These are phyloP conservation scores for Raphanus sativus DNA, from an alignment of 345 rosid genomes.

Conservation along the genomic window DNA sequence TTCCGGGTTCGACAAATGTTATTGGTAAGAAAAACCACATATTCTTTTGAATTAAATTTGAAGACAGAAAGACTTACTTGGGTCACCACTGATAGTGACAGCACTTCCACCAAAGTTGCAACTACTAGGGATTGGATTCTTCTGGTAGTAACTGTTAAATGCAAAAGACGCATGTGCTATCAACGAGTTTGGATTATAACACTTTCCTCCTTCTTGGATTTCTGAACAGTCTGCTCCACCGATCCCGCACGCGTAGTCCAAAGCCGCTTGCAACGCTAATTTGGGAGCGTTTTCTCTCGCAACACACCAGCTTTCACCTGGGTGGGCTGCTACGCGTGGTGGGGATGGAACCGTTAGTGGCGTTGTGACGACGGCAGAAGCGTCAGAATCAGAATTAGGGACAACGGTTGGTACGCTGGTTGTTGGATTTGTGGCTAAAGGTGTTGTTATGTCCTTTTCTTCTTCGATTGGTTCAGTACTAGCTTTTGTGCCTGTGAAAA, in stretches of 20 bases:
- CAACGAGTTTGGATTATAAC: constrained; percentile 70
- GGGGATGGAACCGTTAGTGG: constrained; percentile 33
- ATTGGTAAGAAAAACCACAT: not conserved
- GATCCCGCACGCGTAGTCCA: constrained; percentile 90
- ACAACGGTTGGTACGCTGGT: constrained; percentile 2
- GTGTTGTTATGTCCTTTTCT: constrained; percentile 41
- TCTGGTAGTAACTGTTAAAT: constrained; percentile 79
- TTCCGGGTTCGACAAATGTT: not conserved
- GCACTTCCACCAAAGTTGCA: constrained; percentile 93
- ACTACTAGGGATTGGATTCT: constrained; percentile 82
- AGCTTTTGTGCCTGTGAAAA: constrained; percentile 24
- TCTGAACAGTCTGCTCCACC: constrained; percentile 76
- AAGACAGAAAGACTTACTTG: constrained; percentile 57
- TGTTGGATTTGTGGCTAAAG: constrained; percentile 38
- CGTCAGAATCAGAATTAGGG: constrained; percentile 40
- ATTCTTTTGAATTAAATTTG: not conserved
- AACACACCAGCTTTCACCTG: constrained; percentile 62
- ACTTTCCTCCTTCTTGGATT: constrained; percentile 64
- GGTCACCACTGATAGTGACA: constrained; percentile 69
- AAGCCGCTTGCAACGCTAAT: constrained; percentile 63
- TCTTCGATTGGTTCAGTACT: constrained; percentile 28
- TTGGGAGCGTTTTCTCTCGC: constrained; percentile 68
- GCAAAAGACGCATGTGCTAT: constrained; percentile 82
- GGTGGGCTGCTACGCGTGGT: constrained; percentile 18
- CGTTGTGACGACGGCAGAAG: constrained; percentile 35